Conservation (phyloP, 2,329 filamentous ascomycete genomes). For the Ophiocordyceps camponoti-leonardi region DNA sequence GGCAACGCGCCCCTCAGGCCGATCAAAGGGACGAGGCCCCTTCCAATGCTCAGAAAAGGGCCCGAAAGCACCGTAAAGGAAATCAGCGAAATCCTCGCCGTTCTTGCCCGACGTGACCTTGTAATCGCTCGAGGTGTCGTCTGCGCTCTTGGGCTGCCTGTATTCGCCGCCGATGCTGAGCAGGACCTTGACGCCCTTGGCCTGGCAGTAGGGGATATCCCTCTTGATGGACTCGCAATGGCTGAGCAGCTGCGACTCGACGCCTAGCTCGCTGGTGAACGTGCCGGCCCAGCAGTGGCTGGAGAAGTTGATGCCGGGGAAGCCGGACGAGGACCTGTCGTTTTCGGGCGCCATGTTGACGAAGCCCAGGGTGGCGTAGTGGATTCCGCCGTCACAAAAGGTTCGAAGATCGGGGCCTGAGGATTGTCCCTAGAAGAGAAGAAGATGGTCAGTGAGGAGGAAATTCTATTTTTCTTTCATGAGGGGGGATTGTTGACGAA, state of each 20-base stretch:
- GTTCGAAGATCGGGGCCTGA: slow-evolving; percentile 13
- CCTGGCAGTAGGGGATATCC: slow-evolving; percentile 24
- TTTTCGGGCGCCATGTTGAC: slow-evolving; percentile 21
- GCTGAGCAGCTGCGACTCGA: slow-evolving; percentile 13
- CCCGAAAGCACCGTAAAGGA: slow-evolving; percentile 21
- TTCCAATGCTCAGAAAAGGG: slow-evolving; percentile 13
- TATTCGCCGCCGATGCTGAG: slow-evolving; percentile 22
- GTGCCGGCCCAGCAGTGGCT: slow-evolving; percentile 16
- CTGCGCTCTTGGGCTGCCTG: slow-evolving; percentile 1
- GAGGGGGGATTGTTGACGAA: slow-evolving; percentile 5
- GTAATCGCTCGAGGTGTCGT: slow-evolving; percentile 13
- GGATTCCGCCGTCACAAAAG: slow-evolving; percentile 19
- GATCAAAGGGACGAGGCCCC: slow-evolving; percentile 22
- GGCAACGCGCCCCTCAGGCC: slow-evolving; percentile 7
- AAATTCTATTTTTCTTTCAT: background rate
- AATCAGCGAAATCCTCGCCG: slow-evolving; percentile 18
- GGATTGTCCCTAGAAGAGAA: slow-evolving; percentile 16
- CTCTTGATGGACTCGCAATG: slow-evolving; percentile 18
- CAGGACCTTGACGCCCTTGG: slow-evolving; percentile 23
- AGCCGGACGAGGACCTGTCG: slow-evolving; percentile 9
- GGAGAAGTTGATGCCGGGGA: slow-evolving; percentile 22
- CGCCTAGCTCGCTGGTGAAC: slow-evolving; percentile 8
- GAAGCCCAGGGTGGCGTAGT: slow-evolving; percentile 21
- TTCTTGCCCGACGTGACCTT: slow-evolving; percentile 12
- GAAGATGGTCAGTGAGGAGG: background rate